phyloP scores from a whole-genome alignment of 1,284 basidiomycete genomes.

The Leccinum variabile region DNA sequence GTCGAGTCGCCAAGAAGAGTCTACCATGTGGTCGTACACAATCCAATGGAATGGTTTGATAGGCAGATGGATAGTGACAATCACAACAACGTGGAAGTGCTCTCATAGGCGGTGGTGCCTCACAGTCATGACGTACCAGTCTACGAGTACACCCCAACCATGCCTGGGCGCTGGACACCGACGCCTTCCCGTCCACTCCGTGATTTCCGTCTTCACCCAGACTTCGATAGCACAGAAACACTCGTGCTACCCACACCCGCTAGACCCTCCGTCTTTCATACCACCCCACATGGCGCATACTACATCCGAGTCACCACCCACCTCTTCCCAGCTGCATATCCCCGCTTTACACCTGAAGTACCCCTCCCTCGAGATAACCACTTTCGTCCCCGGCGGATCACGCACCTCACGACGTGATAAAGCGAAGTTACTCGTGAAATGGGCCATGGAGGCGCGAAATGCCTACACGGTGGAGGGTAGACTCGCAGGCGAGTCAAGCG shows the following conservation, averaged over 20 bases:
- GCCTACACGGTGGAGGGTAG: conserved; percentile 17
- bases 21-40: no score
- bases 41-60: no score
- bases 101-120: no score
- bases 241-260: conserved; percentile 23
- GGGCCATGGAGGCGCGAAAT: conserved; percentile 26
- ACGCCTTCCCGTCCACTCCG: conserved; percentile 23
- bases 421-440: conserved; percentile 22
- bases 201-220: conserved; percentile 15
- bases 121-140: conserved; percentile 4
- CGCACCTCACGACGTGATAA: conserved; percentile 36
- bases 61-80: no score
- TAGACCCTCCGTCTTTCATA: conserved; percentile 25
- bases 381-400: conserved; percentile 3
- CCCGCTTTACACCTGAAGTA: conserved; percentile 52
- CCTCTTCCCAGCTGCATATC: conserved; percentile 69
- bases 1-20: no score
- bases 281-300: conserved; percentile 8
- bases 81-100: no score
- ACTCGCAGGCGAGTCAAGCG: conserved; percentile 30
- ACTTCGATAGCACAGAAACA: conserved; percentile 3
- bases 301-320: conserved; percentile 52
- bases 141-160: conserved; percentile 21
- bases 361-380: conserved; percentile 39
- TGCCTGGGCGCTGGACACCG: conserved; percentile 19